Evolutionary conservation across 2,329 filamentous ascomycete genomes (phyloP), one percentile per base, ranked within the genome.

Genomic region (Alternaria brassicicola): DNA sequence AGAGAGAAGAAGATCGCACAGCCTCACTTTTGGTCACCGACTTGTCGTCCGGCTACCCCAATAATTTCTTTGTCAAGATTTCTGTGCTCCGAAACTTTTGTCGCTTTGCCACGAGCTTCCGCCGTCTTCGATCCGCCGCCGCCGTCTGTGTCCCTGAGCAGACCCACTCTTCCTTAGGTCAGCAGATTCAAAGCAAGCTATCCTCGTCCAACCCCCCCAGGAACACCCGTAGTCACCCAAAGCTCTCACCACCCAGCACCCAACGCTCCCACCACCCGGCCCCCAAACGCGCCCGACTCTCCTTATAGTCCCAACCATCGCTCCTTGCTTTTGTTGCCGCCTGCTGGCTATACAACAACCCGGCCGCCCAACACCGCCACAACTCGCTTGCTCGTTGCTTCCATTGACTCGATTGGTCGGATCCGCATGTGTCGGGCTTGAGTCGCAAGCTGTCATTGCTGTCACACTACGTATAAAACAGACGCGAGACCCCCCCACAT

Each of bases 301-400:
- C 55, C 52, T 61, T 61, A 52, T 52, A 41, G 46, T 35, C 39
- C 57, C 31, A 39, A 26, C 58, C 55, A 61, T 63, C 42, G 46
- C 54, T 38, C 21, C 36, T 52, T 23, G 48, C 39, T 46, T 55
- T 55, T 47, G 23, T 46, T 61, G 59, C 57, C 57, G 48, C 59
- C 23, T n/a, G 33, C 33, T 15, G 31, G n/a, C 31, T 21, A 31
- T 17, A 43, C 60, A 55, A 62, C 36, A 58, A 61, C 57, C 61
- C 58, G 59, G 59, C 67, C 67, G 55, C 66, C 65, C 63, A 65
- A 60, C 58, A 62, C 59, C 65, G 66, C 67, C 64, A 64, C 67
- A 59, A 21, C 51, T 50, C 46, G 50, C 61, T 43, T 61, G 50
- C 47, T 13, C 52, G 25, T 28, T 55, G 30, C 50, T 45, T 39